These are phyloP conservation scores for Pilasporangium apinafurcum DNA, from an alignment of 352 stramenopile genomes.

Conservation along the genomic window DNA sequence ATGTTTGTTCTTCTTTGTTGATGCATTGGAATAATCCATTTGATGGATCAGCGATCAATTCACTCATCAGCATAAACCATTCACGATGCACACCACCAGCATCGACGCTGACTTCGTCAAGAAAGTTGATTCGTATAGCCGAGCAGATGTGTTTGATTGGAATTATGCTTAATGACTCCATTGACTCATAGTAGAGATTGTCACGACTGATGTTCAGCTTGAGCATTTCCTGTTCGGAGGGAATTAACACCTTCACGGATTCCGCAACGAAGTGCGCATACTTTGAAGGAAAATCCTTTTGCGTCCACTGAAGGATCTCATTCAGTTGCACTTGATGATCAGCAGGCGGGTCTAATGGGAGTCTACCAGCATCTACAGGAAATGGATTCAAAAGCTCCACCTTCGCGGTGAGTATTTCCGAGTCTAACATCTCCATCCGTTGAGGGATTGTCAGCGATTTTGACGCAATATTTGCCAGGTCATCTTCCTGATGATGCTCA, in stretches of 20 bases:
- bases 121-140: constrained; percentile 81
- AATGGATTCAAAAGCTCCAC: too few species aligned
- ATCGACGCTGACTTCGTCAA: constrained; percentile 81
- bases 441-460: too few species aligned
- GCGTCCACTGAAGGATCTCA: constrained; percentile 28
- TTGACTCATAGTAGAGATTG: constrained; percentile 60
- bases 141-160: constrained; percentile 49
- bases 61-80: constrained; percentile 87
- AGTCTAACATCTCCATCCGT: too few species aligned
- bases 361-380: too few species aligned
- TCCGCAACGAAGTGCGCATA: constrained; percentile 71
- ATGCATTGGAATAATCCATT: constrained; percentile 51
- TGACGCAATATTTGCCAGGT: too few species aligned
- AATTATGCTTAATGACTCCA: constrained; percentile 61
- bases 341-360: too few species aligned
- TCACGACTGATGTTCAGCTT: constrained; percentile 57
- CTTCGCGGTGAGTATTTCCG: too few species aligned
- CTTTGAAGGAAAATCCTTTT: constrained; percentile 65
- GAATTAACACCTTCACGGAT: constrained; percentile 47
- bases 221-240: constrained; percentile 55
- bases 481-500: too few species aligned
- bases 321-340: constrained; percentile 3
- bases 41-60: constrained; percentile 35
- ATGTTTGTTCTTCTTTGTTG: constrained; percentile 45
- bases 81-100: constrained; percentile 88